phyloP scores from a whole-genome alignment of 2,329 filamentous ascomycete genomes.

The Hypoxylon sp. region DNA sequence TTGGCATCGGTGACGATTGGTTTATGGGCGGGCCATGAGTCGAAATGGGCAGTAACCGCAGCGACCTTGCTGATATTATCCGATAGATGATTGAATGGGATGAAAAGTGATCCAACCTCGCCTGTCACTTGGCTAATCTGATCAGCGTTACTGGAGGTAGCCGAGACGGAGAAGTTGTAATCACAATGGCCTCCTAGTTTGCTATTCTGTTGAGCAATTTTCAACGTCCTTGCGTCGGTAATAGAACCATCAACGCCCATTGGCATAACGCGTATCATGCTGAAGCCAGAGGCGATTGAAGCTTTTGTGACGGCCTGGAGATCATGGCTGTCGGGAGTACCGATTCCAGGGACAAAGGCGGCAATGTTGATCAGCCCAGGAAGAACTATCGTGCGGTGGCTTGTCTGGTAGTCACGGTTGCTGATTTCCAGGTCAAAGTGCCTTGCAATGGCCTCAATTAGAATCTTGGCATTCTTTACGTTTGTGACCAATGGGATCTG shows the following conservation, averaged over 20 bases:
- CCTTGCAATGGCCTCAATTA: constrained; percentile 93
- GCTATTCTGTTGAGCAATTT: constrained; percentile 78
- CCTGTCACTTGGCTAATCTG: constrained; percentile 80
- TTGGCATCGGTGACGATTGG: constrained; percentile 87
- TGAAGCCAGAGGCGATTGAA: constrained; percentile 82
- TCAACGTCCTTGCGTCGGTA: constrained; percentile 79
- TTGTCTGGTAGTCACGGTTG: constrained; percentile 91
- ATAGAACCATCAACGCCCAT: constrained; percentile 80
- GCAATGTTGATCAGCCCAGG: constrained; percentile 84
- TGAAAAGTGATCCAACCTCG: constrained; percentile 85
- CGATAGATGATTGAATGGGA: constrained; percentile 85
- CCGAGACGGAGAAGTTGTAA: constrained; percentile 84
- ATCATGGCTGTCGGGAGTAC: constrained; percentile 74
- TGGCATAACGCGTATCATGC: constrained; percentile 85
- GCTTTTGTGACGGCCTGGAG: constrained; percentile 79
- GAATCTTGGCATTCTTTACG: constrained; percentile 98
- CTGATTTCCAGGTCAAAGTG: constrained; percentile 88
- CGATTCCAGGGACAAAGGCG: constrained; percentile 83
- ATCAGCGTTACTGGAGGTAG: constrained; percentile 79
- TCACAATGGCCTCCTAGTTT: constrained; percentile 79
- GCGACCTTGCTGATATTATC: constrained; percentile 89
- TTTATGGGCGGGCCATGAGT: constrained; percentile 82
- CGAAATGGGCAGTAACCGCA: constrained; percentile 83
- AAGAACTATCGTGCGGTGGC: constrained; percentile 80
- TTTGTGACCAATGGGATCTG: constrained; percentile 98